Percentiles rank a stretch among this genome's conserved stretches.
phyloP scores from a whole-genome alignment of 2,329 filamentous ascomycete genomes.

The Penicillium sp. region DNA sequence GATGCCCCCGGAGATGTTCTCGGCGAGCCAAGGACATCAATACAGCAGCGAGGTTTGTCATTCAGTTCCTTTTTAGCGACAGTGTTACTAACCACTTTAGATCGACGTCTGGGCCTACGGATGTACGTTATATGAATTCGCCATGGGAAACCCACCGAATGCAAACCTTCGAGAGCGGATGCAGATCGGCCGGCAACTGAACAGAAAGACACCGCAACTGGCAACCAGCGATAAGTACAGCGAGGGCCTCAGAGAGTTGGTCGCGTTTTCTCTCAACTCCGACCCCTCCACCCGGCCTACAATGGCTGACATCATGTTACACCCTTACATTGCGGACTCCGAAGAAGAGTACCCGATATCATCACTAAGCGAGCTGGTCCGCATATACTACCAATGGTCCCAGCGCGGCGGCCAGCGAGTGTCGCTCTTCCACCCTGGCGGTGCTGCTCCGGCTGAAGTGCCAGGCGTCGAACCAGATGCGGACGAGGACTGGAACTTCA shows the following conservation, averaged over 20 bases:
- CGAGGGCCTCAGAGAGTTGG: slow-evolving; percentile 50
- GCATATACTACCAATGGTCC: slow-evolving; percentile 55
- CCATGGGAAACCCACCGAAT: slow-evolving; percentile 55
- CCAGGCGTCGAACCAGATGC: slow-evolving; percentile 48
- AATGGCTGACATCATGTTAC: slow-evolving; percentile 52
- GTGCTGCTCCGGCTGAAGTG: slow-evolving; percentile 61
- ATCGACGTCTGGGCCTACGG: slow-evolving; percentile 59
- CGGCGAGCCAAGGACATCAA: slow-evolving; percentile 44
- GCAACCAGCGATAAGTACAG: slow-evolving; percentile 47
- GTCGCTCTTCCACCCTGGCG: slow-evolving; percentile 65
- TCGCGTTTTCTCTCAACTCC: slow-evolving; percentile 50
- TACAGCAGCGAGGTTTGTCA: slow-evolving; percentile 53
- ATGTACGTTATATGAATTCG: slow-evolving; percentile 56
- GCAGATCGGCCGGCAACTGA: slow-evolving; percentile 52
- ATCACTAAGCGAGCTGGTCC: slow-evolving; percentile 51
- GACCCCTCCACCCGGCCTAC: slow-evolving; percentile 51
- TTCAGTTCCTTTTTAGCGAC: neutral
- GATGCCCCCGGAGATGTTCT: slow-evolving; percentile 68
- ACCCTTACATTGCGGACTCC: slow-evolving; percentile 50
- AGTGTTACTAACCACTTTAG: slow-evolving; percentile 31
- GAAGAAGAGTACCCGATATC: slow-evolving; percentile 50
- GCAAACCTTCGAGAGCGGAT: slow-evolving; percentile 53
- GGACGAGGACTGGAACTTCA: slow-evolving; percentile 68
- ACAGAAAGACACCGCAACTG: slow-evolving; percentile 48
- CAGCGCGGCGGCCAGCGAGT: slow-evolving; percentile 54